Evolutionary conservation across 345 rosid genomes (phyloP), one percentile per base, ranked within the genome.

Genomic region (Chamaenerion angustifolium): DNA sequence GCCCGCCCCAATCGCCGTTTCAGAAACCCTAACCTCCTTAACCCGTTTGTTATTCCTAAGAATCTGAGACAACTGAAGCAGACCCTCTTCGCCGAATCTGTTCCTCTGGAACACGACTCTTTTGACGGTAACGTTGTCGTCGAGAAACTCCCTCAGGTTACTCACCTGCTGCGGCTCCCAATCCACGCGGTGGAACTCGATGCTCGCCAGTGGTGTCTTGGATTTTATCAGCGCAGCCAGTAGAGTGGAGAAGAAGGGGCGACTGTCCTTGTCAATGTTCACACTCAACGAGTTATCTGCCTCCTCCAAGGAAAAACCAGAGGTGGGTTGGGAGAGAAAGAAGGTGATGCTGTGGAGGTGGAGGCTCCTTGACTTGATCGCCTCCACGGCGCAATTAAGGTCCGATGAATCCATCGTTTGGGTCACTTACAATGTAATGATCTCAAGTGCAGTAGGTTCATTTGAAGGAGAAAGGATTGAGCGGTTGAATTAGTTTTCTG

Each of bases 111-210:
- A 84, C 65, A 71, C 61, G 25, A 87, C 71, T 25, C 79, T 88
- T 56, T 70, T 78, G 77, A 87, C 63, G 68, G 42, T 71, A 16
- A 68, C 64, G 60, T 78, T 68, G 48, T 64, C 71, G 62, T 76
- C 82, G 4, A 92, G 69, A 58, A 90, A 52, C 49, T 71, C 56
- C 8, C 82, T 79, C 9, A 92, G 82, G 45, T 59, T 63, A 40
- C 62, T 68, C 8, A 82, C 23, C 16, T 67, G 74, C 49, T 83
- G 74, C n/a, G 64, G 37, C 40, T 75, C 83, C 98, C 98, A 84
- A 4, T 62, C 64, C 41, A 78, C 80, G 37, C 68, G 63, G 56
- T 73, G 73, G 59, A 90, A 86, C 76, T 76, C 96, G 57, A 82
- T 45, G 74, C 73, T 78, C 45, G 67, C 69, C 35, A 83, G 59